phyloP scores from a whole-genome alignment of 2,329 filamentous ascomycete genomes.

The Talaromyces sp. region DNA sequence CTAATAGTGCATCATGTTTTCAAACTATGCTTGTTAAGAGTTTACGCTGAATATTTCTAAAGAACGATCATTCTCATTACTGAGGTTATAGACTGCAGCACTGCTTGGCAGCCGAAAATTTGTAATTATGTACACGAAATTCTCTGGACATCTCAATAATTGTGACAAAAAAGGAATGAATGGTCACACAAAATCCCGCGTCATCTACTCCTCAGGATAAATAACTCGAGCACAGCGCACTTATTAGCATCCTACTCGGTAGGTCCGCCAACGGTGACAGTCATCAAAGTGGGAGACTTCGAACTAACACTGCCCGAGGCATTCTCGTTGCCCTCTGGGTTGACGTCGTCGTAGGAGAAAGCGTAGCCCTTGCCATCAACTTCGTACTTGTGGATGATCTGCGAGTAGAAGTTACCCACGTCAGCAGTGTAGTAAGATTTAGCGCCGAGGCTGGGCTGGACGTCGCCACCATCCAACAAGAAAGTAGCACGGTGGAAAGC shows the following conservation, averaged over 20 bases:
- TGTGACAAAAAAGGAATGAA: conserved; percentile 3
- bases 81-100: background rate
- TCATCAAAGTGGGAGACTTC: conserved; percentile 42
- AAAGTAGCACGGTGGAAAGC: conserved; percentile 49
- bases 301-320: conserved; percentile 47
- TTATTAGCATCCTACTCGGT: background rate
- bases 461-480: conserved; percentile 43
- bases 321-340: conserved; percentile 52
- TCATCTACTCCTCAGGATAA: background rate
- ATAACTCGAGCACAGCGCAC: background rate
- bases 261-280: conserved; percentile 44
- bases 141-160: background rate
- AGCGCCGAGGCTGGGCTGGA: conserved; percentile 39
- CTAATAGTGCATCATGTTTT: background rate
- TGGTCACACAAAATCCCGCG: background rate
- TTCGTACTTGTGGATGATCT: conserved; percentile 57
- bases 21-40: background rate
- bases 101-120: background rate
- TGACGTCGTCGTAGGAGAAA: conserved; percentile 66
- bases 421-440: conserved; percentile 43
- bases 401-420: conserved; percentile 42
- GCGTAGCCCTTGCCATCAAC: conserved; percentile 59
- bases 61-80: background rate
- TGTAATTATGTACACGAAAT: background rate
- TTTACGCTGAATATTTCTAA: background rate